Conservation (phyloP, 2,329 filamentous ascomycete genomes). For the Ascochyta viciae-villosae region DNA sequence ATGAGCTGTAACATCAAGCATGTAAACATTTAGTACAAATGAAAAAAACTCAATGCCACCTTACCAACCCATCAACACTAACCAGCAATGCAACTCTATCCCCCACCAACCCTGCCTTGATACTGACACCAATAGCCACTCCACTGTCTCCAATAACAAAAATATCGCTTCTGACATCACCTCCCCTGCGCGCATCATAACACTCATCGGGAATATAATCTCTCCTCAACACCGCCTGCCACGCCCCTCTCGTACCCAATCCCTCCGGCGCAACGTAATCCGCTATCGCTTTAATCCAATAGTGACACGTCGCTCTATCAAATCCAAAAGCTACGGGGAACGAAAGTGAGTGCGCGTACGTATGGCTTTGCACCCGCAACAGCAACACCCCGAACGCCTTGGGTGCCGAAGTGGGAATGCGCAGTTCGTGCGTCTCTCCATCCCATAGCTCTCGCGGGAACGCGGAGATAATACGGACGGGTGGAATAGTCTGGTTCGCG, state of each 20-base stretch:
- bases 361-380: slow-evolving; percentile 24
- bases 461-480: slow-evolving; percentile 26
- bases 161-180: slow-evolving; percentile 29
- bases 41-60: slow-evolving; percentile 14
- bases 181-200: slow-evolving; percentile 21
- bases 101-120: slow-evolving; percentile 27
- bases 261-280: slow-evolving; percentile 18
- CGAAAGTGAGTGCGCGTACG: slow-evolving; percentile 22
- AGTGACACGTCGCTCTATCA: slow-evolving; percentile 29
- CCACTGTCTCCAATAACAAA: slow-evolving; percentile 25
- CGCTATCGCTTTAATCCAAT: slow-evolving; percentile 32
- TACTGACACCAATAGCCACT: slow-evolving; percentile 26
- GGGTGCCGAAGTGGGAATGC: slow-evolving; percentile 19
- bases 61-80: slow-evolving; percentile 31
- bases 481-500: slow-evolving; percentile 21
- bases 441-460: slow-evolving; percentile 26
- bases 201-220: slow-evolving; percentile 23
- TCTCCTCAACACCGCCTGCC: slow-evolving; percentile 23
- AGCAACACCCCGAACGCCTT: slow-evolving; percentile 26
- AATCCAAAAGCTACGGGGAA: slow-evolving; percentile 33
- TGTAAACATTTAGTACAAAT: background rate
- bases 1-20: background rate
- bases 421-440: slow-evolving; percentile 21
- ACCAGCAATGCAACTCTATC: slow-evolving; percentile 31
- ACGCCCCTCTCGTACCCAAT: slow-evolving; percentile 10